Conservation (phyloP, 257 asterid species). For the Solanum lycopersicoides region DNA sequence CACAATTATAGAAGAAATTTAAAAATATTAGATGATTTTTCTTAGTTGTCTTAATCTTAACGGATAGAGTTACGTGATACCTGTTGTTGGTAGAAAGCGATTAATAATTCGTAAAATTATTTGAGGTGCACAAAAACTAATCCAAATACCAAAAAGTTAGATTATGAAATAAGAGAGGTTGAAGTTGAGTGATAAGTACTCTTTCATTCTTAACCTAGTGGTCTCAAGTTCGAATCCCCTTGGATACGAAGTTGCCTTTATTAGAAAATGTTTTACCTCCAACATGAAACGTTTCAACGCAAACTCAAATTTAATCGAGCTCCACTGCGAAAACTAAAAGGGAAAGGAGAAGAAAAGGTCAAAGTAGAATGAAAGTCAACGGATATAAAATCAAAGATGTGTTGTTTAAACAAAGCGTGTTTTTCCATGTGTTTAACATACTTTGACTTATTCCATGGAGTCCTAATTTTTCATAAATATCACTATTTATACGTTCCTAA, state of each 20-base stretch:
- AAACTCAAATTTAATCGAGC: too few relatives aligned
- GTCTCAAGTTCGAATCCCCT: background rate
- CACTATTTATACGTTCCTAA: background rate
- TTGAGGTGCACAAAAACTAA: too few relatives aligned
- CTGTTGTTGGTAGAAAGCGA: too few relatives aligned
- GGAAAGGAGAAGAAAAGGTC: background rate
- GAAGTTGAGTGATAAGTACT: too few relatives aligned
- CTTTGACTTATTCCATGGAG: background rate
- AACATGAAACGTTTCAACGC: fast-evolving
- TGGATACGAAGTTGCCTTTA: fast-evolving
- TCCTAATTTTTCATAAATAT: background rate
- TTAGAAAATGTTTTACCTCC: too few relatives aligned
- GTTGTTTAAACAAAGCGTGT: background rate
- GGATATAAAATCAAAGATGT: background rate
- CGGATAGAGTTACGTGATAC: too few relatives aligned
- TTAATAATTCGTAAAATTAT: too few relatives aligned
- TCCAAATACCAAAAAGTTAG: too few relatives aligned
- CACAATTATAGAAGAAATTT: too few relatives aligned
- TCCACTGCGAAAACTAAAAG: background rate
- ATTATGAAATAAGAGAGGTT: too few relatives aligned
- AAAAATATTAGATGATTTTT: too few relatives aligned
- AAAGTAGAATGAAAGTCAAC: background rate
- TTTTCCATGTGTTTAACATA: background rate
- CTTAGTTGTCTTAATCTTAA: fast-evolving
- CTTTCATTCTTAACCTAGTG: background rate